A percentile compares a stretch with the other conserved stretches of the same genome.
phyloP scores from a whole-genome alignment of 2,329 filamentous ascomycete genomes.

The Clarireedia monteithiana region DNA sequence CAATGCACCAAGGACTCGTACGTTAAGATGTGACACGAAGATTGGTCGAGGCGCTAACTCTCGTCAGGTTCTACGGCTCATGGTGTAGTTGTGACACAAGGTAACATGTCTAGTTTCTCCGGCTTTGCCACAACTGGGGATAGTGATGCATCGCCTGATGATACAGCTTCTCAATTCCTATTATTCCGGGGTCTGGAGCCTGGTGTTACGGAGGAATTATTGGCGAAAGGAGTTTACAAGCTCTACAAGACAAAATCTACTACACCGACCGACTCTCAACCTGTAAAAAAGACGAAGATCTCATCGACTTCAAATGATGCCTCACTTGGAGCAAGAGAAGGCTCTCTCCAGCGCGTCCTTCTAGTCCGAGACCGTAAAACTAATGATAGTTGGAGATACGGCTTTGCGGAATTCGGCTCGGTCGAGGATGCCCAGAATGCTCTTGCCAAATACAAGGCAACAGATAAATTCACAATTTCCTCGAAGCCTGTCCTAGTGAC shows the following conservation, averaged over 20 bases:
- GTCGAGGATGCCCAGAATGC: slow-evolving; percentile 70
- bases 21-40: slow-evolving; percentile 13
- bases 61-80: slow-evolving; percentile 27
- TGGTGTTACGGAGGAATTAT: slow-evolving; percentile 62
- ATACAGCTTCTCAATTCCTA: slow-evolving; percentile 58
- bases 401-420: slow-evolving; percentile 76
- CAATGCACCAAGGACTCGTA: slow-evolving; percentile 45
- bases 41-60: slow-evolving; percentile 18
- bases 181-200: slow-evolving; percentile 64
- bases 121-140: slow-evolving; percentile 44
- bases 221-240: slow-evolving; percentile 66
- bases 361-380: slow-evolving; percentile 65
- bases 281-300: slow-evolving; percentile 38
- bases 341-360: slow-evolving; percentile 69
- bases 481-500: slow-evolving; percentile 63
- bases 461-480: slow-evolving; percentile 70
- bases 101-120: slow-evolving; percentile 31
- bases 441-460: slow-evolving; percentile 61
- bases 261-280: slow-evolving; percentile 28
- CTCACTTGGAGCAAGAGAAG: slow-evolving; percentile 55
- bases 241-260: slow-evolving; percentile 52
- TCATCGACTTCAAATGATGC: slow-evolving; percentile 46
- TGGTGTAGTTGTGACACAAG: slow-evolving; percentile 29
- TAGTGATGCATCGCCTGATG: slow-evolving; percentile 45
- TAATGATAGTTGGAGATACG: slow-evolving; percentile 70